Base-by-base conservation (phyloP, 257 asterid genomes). In the Primulina huaijiensis region DNA sequence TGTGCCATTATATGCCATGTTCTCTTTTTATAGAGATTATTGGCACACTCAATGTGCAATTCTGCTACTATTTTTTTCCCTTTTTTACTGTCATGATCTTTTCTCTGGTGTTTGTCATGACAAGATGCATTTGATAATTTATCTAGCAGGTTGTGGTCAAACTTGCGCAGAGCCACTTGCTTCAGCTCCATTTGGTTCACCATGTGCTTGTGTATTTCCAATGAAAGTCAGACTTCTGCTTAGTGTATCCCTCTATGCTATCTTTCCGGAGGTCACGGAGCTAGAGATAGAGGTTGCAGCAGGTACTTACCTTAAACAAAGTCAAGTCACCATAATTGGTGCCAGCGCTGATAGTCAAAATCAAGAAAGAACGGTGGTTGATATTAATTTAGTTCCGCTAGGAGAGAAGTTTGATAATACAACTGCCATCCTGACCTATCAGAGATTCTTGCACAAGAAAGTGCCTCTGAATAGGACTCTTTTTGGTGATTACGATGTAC, bases 401-500 rank as follows among this genome's bases (percentile, higher is more conserved):
- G 99, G 92, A 69, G 99, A 88, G 80, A 89, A 87, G 82, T 94
- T 94, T 69, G 99, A 94, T 70, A 89, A 91, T 71, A 91, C 95
- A 33, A 94, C 99, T 68, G 99, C 99, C 70, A 68, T 72, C 75
- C 84, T 94, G 75, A 91, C 92, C 64, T 94, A 88, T 75, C 88
- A 86, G 80, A 85, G 99, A 79, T 82, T 94, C 73, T 79, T 87
- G 85, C 87, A 82, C 43, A 91, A 85, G 87, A 94, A 88, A 79
- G 91, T 94, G 80, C 83, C 90, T 73, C 89, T 94, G 60, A 94
- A 94, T 79, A 85, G 83, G 79, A 86, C 97, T 11, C 81, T 94
- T 69, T 94, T 94, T 78, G 99, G 99, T 69, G 88, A 85, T 74
- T 94, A 91, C 68, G 87, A 85, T 34, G 92, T 94, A 66, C 60